Conservation (phyloP, 140 eudicot genomes). For the Cichorium intybus region DNA sequence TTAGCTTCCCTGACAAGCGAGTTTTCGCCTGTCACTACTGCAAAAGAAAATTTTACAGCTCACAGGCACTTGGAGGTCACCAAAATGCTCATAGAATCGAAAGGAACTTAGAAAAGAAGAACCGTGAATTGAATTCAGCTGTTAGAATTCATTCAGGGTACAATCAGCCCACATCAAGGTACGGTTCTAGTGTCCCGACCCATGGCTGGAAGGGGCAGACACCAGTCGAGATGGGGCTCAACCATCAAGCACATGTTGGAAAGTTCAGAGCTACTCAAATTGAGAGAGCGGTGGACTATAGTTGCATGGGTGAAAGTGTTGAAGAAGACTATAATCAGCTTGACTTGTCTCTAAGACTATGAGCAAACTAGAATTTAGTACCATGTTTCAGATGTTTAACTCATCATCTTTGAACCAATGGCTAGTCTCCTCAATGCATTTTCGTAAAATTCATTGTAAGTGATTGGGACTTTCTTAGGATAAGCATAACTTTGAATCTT, state of each 20-base stretch:
- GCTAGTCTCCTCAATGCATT: neutral
- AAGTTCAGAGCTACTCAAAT: conserved; percentile 20
- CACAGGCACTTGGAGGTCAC: conserved; percentile 42
- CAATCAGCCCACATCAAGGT: conserved; percentile 7
- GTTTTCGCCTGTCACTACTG: conserved; percentile 34
- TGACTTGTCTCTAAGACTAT: conserved; percentile 68
- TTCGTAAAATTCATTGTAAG: neutral
- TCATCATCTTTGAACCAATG: neutral
- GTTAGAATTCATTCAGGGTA: conserved; percentile 20
- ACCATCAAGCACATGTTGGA: conserved; percentile 22
- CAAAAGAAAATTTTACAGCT: conserved; percentile 28
- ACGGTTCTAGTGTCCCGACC: conserved; percentile 12
- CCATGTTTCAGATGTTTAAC: neutral
- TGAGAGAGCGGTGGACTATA: conserved; percentile 11
- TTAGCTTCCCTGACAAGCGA: conserved; percentile 15
- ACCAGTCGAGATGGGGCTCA: conserved; percentile 8
- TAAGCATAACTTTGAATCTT: neutral
- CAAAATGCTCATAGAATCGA: conserved; percentile 38
- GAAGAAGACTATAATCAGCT: conserved; percentile 48
- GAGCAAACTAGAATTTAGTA: conserved; percentile 14
- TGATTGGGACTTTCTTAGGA: neutral
- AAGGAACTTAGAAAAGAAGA: conserved; percentile 25
- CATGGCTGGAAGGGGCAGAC: conserved; percentile 18
- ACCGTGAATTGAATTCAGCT: conserved; percentile 1
- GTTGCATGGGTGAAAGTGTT: conserved; percentile 19